phyloP scores from a whole-genome alignment of 192 early-diverging fungal species.

The Backusella mclennaniae region DNA sequence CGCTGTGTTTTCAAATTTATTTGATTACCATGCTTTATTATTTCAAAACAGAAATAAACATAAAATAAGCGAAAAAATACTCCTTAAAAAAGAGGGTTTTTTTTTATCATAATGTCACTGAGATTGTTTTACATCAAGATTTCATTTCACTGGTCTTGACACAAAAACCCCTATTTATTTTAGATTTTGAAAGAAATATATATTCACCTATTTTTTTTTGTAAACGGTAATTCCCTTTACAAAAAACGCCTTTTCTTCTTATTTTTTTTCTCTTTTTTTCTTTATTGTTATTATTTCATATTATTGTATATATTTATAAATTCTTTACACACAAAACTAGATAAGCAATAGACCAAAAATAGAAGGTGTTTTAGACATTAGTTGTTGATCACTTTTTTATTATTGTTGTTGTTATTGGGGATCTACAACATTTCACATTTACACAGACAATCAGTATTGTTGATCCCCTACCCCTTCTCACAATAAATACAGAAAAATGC shows the following conservation, averaged over 20 bases:
- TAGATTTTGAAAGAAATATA: neutral
- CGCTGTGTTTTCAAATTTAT: neutral
- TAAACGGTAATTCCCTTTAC: neutral
- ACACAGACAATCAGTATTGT: neutral
- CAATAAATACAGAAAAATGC: slow-evolving; percentile 1
- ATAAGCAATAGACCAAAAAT: neutral
- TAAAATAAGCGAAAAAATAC: neutral
- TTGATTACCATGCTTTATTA: neutral
- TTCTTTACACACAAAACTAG: neutral
- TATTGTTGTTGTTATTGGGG: neutral
- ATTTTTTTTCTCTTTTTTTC: neutral
- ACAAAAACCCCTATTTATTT: neutral
- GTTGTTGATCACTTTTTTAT: neutral
- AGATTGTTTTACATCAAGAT: neutral
- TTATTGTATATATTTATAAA: neutral
- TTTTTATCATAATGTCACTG: neutral
- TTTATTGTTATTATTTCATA: neutral
- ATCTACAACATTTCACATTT: neutral
- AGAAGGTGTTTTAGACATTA: neutral
- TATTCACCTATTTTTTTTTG: neutral
- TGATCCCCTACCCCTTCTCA: neutral
- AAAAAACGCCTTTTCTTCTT: slow-evolving; percentile 1
- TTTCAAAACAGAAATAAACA: neutral
- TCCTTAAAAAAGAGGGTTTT: neutral
- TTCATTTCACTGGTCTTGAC: slow-evolving; percentile 3